These are phyloP conservation scores for Tetrapisispora nanseiensis DNA, from an alignment of 805 yeast genomes.

Conservation along the genomic window DNA sequence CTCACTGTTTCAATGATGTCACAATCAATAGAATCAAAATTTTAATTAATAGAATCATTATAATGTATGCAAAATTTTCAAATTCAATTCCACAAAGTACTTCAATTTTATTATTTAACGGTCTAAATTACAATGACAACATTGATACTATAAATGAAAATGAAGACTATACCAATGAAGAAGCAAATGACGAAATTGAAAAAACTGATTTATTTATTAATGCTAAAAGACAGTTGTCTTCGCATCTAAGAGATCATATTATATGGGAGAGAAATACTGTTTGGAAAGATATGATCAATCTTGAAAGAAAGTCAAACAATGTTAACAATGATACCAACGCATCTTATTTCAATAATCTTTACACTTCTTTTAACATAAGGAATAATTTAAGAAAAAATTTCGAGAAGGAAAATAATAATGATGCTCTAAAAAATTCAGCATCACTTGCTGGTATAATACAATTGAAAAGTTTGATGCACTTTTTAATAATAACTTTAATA, in stretches of 20 bases:
- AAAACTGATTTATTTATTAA: constrained; percentile 1
- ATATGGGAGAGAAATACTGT: constrained; percentile 97
- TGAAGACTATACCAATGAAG: neutral
- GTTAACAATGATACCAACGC: constrained; percentile 36
- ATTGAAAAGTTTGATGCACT: constrained; percentile 27
- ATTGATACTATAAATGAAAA: neutral
- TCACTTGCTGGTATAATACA: neutral
- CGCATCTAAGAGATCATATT: constrained; percentile 76
- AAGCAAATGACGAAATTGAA: constrained; percentile 3
- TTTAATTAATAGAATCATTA: constrained; percentile 43
- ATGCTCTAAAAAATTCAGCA: neutral
- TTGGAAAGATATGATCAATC: constrained; percentile 92
- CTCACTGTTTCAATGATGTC: constrained; percentile 45
- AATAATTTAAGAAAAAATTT: constrained; percentile 2
- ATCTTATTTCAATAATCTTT: constrained; percentile 1
- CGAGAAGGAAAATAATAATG: neutral
- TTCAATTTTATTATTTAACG: neutral
- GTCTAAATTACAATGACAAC: neutral
- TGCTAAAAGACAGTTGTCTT: constrained; percentile 42
- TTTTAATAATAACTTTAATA: constrained; percentile 38
- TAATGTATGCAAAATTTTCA: constrained; percentile 43
- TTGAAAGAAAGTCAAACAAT: constrained; percentile 79
- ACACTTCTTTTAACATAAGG: constrained; percentile 1
- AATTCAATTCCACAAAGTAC: constrained; percentile 4
- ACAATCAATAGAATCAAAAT: constrained; percentile 42